Conservation (phyloP, 2,329 filamentous ascomycete genomes). For the Penicillium sp. region DNA sequence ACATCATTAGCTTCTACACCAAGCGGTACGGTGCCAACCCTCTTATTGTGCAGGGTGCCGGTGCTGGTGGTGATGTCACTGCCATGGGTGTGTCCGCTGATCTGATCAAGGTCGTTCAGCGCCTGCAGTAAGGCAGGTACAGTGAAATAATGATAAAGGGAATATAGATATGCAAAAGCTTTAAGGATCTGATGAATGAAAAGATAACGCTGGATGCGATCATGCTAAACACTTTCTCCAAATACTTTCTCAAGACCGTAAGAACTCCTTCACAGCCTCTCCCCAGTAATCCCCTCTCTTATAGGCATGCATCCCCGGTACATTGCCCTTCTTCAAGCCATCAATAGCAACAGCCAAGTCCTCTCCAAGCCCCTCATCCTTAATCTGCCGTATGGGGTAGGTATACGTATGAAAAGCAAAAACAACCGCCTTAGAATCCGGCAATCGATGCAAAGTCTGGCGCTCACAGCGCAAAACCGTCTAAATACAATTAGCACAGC, state of each 20-base stretch:
- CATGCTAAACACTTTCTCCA: background rate
- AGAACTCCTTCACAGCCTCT: slow-evolving; percentile 53
- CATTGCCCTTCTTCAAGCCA: too few relatives aligned
- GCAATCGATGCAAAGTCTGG: too few relatives aligned
- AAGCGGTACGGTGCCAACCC: slow-evolving; percentile 89
- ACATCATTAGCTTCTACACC: slow-evolving; percentile 98
- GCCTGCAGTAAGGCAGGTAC: slow-evolving; percentile 53
- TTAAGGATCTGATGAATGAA: background rate
- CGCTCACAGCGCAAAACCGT: too few relatives aligned
- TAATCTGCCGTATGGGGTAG: too few relatives aligned
- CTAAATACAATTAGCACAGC: too few relatives aligned
- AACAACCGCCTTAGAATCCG: too few relatives aligned
- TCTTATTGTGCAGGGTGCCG: slow-evolving; percentile 90
- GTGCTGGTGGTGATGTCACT: slow-evolving; percentile 91
- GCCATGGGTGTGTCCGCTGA: slow-evolving; percentile 98
- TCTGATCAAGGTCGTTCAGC: slow-evolving; percentile 80
- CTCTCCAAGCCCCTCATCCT: too few relatives aligned
- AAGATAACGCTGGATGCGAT: background rate
- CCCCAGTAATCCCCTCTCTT: slow-evolving; percentile 59
- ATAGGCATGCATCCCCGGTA: slow-evolving; percentile 53
- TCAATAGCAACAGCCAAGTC: too few relatives aligned
- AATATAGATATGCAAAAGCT: slow-evolving; percentile 1
- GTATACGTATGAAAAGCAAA: too few relatives aligned
- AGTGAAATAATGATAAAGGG: slow-evolving; percentile 15
- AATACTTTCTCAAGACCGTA: slow-evolving; percentile 31